Conservation (phyloP, 768 basidiomycete species). For the Botryobasidium botryosum region DNA sequence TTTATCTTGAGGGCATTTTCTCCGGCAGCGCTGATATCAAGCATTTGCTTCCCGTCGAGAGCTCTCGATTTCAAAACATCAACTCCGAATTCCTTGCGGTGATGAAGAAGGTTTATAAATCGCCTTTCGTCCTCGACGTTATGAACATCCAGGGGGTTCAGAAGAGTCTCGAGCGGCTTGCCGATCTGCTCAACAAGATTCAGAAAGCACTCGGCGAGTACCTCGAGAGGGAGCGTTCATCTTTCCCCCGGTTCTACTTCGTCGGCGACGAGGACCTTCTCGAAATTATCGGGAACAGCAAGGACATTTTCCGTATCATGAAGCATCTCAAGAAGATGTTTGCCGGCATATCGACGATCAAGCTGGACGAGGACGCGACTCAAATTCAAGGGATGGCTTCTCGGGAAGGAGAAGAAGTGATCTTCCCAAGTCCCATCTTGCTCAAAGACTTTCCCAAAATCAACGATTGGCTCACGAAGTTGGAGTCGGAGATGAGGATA, state of each 20-base stretch:
- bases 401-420: conserved; percentile 86
- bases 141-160: conserved; percentile 93
- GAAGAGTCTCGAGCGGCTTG: conserved; percentile 91
- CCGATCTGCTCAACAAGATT: conserved; percentile 92
- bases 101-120: conserved; percentile 99
- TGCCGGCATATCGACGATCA: conserved; percentile 84
- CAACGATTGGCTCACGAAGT: conserved; percentile 91
- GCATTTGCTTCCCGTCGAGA: conserved; percentile 93
- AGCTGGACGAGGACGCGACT: conserved; percentile 71
- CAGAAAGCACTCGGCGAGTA: conserved; percentile 99
- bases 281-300: conserved; percentile 99
- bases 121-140: conserved; percentile 91
- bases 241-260: conserved; percentile 99
- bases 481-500: conserved; percentile 84
- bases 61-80: conserved; percentile 95
- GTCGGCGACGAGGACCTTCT: conserved; percentile 97
- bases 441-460: conserved; percentile 93
- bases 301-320: conserved; percentile 94
- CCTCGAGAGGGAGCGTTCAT: conserved; percentile 88
- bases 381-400: conserved; percentile 90
- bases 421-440: conserved; percentile 63
- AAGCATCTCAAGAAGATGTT: conserved; percentile 99
- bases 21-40: conserved; percentile 99
- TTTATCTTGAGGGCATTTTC: conserved; percentile 98
- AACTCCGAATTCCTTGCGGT: conserved; percentile 94